Conservation (phyloP, 352 stramenopile genomes). For the Phytophthora constricta region DNA sequence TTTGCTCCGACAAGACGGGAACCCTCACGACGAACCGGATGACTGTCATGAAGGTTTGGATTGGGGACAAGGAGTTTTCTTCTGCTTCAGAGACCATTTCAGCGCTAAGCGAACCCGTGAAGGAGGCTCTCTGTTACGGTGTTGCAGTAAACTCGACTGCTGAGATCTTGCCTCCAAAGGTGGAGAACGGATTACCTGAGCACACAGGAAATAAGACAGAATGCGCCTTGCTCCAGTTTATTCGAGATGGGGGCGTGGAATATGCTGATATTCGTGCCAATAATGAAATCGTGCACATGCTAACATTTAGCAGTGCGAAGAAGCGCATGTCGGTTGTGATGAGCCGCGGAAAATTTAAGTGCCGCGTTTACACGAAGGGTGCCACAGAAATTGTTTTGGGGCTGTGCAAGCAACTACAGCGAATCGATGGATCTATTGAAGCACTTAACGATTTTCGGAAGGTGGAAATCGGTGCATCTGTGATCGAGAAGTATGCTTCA, state of each 20-base stretch:
- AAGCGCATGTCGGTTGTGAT: conserved; percentile 84
- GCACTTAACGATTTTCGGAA: too few relatives aligned
- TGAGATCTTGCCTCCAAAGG: too few relatives aligned
- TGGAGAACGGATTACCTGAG: conserved; percentile 38
- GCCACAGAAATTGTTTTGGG: conserved; percentile 77
- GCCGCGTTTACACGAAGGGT: conserved; percentile 74
- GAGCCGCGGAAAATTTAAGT: conserved; percentile 38
- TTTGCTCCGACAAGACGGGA: conserved; percentile 98
- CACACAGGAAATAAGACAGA: conserved; percentile 89
- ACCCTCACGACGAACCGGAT: conserved; percentile 98
- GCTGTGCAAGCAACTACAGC: conserved; percentile 73
- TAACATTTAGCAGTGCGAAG: conserved; percentile 84
- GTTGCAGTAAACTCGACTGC: conserved; percentile 69
- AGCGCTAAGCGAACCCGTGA: too few relatives aligned
- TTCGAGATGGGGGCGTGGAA: too few relatives aligned
- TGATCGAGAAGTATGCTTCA: too few relatives aligned
- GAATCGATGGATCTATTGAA: conserved; percentile 53
- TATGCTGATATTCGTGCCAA: too few relatives aligned
- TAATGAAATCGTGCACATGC: too few relatives aligned
- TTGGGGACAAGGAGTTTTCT: conserved; percentile 73
- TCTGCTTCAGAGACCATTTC: too few relatives aligned
- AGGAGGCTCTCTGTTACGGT: too few relatives aligned
- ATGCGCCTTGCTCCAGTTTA: conserved; percentile 81
- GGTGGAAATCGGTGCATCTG: too few relatives aligned
- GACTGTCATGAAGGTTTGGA: conserved; percentile 94